phyloP scores from a whole-genome alignment of 495 filamentous ascomycete genomes.

The Penicillium steckii region DNA sequence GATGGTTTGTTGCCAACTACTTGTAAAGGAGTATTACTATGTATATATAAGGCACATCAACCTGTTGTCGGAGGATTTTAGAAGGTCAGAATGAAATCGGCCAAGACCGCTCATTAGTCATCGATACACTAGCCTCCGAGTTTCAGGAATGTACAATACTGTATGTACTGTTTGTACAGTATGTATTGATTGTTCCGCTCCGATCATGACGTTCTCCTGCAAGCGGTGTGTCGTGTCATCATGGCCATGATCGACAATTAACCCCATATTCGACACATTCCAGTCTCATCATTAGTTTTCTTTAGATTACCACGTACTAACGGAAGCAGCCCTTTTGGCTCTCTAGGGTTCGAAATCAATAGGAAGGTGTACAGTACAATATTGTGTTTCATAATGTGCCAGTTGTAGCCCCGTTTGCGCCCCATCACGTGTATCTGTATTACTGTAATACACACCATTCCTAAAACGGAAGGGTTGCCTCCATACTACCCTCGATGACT shows the following conservation, averaged over 20 bases:
- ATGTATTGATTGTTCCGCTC: too few species aligned
- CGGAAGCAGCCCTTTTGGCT: too few species aligned
- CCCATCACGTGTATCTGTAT: conserved; percentile 23
- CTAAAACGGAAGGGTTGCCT: conserved; percentile 23
- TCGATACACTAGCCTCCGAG: conserved; percentile 11
- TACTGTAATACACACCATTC: conserved; percentile 25
- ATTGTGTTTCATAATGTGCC: background rate
- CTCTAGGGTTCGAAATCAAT: too few species aligned
- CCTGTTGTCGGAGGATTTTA: too few species aligned
- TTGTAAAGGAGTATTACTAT: too few species aligned
- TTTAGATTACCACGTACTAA: too few species aligned
- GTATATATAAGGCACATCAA: too few species aligned
- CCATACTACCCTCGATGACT: conserved; percentile 13
- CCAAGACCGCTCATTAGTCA: conserved; percentile 11
- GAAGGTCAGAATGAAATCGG: conserved; percentile 12
- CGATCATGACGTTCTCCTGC: conserved; percentile 24
- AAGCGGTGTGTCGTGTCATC: conserved; percentile 22
- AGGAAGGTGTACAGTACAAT: background rate
- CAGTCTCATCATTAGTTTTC: background rate
- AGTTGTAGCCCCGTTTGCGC: background rate
- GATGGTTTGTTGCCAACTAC: too few species aligned
- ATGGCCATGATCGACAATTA: conserved; percentile 5
- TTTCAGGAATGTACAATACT: conserved; percentile 14
- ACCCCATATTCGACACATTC: conserved; percentile 6
- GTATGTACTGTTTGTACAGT: too few species aligned